Evolutionary conservation across 2,329 filamentous ascomycete species (phyloP), one percentile per base, ranked within the genome.

Genomic region (Pseudogymnoascus sp.): DNA sequence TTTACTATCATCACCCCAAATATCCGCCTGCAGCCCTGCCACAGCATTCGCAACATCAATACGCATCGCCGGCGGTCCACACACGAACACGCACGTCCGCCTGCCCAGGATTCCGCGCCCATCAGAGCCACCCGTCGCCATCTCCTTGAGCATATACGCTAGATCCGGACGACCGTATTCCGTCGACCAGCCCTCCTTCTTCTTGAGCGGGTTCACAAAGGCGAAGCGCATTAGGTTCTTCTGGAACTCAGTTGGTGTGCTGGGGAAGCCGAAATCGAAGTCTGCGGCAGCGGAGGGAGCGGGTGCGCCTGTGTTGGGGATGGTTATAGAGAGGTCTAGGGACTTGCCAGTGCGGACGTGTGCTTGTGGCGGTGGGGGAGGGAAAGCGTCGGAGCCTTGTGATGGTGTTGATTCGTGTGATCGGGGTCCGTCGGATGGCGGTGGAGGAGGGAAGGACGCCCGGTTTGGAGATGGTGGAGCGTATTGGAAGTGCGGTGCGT

Each of bases 91-190:
- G 67, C 91, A 93, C 2, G 91, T 92, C 63, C 91, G 80, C 48
- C 89, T 81, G 1, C 93, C 92, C 63, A 95, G 88, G 62, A 88
- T 85, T 0, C 86, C 86, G 51, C 84, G 77, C 2, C 86, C 84
- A 66, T 88, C 84, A 0, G 78, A 67, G 60, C 86, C 87, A n/a
- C 86, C 88, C 21, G 84, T 86, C 4, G 90, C 89, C 83, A 92
- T 88, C 66, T 94, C 86, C 70, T 85, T 87, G 61, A 97, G 81
- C 84, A 96, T 91, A 73, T 88, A 93, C 1, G 90, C 88, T 36
- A 97, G 83, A 68, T 96, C 89, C 0, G 93, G 93, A 0, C 93
- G 85, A 15, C 92, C 92, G 74, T 97, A 97, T 75, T 97, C 92
- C 12, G 94, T 91, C 66, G 84, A 89, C 91, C 93, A 96, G 61